phyloP scores from a whole-genome alignment of 805 yeast genomes.

The Wickerhamomyces canadensis region DNA sequence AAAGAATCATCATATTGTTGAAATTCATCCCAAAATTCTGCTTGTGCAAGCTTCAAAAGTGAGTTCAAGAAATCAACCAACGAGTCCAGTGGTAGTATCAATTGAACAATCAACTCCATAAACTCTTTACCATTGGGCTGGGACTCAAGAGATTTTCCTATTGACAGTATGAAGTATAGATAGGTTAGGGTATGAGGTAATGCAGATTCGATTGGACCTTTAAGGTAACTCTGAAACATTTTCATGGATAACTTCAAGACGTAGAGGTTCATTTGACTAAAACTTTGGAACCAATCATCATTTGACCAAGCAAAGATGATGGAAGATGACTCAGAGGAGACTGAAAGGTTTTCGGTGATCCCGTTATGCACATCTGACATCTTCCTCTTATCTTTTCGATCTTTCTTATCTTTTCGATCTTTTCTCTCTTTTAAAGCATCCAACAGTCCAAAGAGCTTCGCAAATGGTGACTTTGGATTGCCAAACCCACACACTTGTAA shows the following conservation, averaged over 20 bases:
- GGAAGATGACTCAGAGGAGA: neutral
- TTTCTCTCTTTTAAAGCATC: slow-evolving; percentile 67
- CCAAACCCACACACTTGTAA: slow-evolving; percentile 76
- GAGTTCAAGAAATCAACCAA: slow-evolving; percentile 60
- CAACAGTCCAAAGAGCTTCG: slow-evolving; percentile 65
- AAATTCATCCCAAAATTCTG: slow-evolving; percentile 10
- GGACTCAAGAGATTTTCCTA: slow-evolving; percentile 48
- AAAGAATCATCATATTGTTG: slow-evolving; percentile 15
- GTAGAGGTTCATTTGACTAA: slow-evolving; percentile 53
- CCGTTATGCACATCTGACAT: no score
- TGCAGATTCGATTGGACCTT: slow-evolving; percentile 63
- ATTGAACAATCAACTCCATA: slow-evolving; percentile 45
- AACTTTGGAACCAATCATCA: slow-evolving; percentile 49
- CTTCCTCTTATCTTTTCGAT: slow-evolving; percentile 30
- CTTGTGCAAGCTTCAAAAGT: slow-evolving; percentile 33
- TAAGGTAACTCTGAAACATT: slow-evolving; percentile 57
- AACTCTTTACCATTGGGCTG: slow-evolving; percentile 41
- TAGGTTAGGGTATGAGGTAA: slow-evolving; percentile 73
- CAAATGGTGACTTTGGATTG: slow-evolving; percentile 69
- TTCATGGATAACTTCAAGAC: slow-evolving; percentile 65
- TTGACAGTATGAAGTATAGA: slow-evolving; percentile 64
- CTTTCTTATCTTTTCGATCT: slow-evolving; percentile 64
- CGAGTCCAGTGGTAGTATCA: slow-evolving; percentile 65
- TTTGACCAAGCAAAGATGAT: slow-evolving; percentile 6
- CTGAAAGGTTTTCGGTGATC: no score